Evolutionary conservation across 495 filamentous ascomycete species (phyloP).

Genomic region (Paragyromitra xinjiangensis): DNA sequence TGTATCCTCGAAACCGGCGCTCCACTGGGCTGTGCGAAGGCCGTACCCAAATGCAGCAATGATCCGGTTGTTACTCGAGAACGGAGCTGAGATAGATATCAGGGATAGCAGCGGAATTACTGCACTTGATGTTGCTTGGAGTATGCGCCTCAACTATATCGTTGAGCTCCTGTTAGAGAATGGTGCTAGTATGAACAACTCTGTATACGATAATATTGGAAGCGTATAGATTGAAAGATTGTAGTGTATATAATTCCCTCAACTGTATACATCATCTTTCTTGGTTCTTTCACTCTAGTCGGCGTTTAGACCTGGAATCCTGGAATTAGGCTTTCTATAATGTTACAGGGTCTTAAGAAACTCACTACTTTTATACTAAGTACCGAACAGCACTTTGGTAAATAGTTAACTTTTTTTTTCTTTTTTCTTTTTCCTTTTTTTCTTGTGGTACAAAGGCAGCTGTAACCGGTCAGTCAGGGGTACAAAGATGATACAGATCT

Average conservation of each 20-base stretch:
- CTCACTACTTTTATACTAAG: neutral
- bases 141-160: slow-evolving; percentile 10
- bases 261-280: neutral
- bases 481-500: neutral
- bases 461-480: neutral
- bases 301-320: neutral
- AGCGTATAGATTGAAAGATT: neutral
- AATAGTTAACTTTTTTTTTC: neutral
- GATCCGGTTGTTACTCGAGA: slow-evolving; percentile 11
- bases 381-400: neutral
- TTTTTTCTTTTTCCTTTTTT: neutral
- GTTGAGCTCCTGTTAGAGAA: slow-evolving; percentile 17
- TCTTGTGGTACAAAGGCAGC: neutral
- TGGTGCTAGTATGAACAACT: slow-evolving; percentile 14
- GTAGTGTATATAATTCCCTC: neutral
- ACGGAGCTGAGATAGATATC: slow-evolving; percentile 25
- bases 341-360: neutral
- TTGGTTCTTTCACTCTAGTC: neutral
- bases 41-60: slow-evolving; percentile 24
- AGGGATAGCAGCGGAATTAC: slow-evolving; percentile 23
- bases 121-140: slow-evolving; percentile 25
- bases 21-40: slow-evolving; percentile 23
- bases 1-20: slow-evolving; percentile 7
- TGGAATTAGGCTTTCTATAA: neutral
- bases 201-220: neutral